These are phyloP conservation scores for Suillus discolor DNA, from an alignment of 768 basidiomycete species.

Conservation along the genomic window DNA sequence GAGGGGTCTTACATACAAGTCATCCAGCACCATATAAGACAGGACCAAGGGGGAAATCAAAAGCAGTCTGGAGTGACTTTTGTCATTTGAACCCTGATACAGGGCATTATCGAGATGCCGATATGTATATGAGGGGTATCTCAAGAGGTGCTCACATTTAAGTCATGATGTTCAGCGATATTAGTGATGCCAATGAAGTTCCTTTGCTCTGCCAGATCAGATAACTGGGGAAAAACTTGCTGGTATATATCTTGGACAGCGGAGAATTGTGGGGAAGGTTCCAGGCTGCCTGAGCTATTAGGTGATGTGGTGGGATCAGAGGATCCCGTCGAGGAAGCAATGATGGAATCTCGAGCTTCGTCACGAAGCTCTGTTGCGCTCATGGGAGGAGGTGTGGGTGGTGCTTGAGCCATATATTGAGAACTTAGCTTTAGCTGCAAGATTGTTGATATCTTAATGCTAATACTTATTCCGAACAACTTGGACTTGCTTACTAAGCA, in stretches of 20 bases:
- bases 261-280: constrained; percentile 19
- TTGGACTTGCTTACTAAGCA: constrained; percentile 25
- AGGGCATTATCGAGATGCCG: constrained; percentile 9
- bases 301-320: constrained; percentile 1
- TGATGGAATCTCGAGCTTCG: constrained; percentile 39
- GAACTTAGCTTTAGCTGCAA: constrained; percentile 14
- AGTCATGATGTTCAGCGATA: constrained; percentile 53
- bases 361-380: constrained; percentile 59
- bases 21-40: constrained; percentile 63
- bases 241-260: constrained; percentile 42
- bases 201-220: constrained; percentile 45
- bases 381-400: constrained; percentile 65
- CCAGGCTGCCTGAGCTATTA: constrained; percentile 12
- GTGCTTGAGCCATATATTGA: constrained; percentile 52
- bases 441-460: background rate
- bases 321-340: background rate
- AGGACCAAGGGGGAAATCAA: constrained; percentile 63
- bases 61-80: constrained; percentile 48
- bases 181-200: constrained; percentile 46
- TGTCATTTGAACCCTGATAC: constrained; percentile 40
- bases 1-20: constrained; percentile 48
- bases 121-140: background rate
- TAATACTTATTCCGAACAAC: too few relatives aligned
- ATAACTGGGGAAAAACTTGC: constrained; percentile 44
- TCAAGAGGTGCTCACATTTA: constrained; percentile 44